Evolutionary conservation across 2,329 filamentous ascomycete genomes (phyloP).

Genomic region (Aspergillus candidus): DNA sequence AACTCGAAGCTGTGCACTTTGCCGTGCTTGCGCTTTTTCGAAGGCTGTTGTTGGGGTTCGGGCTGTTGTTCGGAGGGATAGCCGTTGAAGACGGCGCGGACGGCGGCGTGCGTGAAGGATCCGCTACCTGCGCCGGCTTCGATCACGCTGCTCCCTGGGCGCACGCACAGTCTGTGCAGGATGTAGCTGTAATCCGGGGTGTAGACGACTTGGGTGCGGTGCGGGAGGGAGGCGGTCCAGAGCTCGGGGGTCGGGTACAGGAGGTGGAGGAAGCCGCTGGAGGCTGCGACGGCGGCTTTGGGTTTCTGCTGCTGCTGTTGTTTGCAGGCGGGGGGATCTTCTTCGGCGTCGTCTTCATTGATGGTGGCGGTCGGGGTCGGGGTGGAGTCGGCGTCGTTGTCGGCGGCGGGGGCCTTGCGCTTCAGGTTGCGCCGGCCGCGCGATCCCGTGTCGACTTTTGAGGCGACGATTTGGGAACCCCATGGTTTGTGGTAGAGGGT

Average conservation of each 20-base stretch:
- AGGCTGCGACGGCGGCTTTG: conserved; percentile 32
- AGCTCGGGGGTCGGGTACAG: conserved; percentile 46
- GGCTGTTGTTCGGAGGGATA: conserved; percentile 24
- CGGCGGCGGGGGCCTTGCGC: conserved; percentile 34
- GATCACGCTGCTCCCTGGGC: conserved; percentile 43
- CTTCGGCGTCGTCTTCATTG: conserved; percentile 12
- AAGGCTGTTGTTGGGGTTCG: background rate
- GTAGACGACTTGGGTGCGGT: conserved; percentile 49
- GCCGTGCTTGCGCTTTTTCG: conserved; percentile 28
- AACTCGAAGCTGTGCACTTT: conserved; percentile 49
- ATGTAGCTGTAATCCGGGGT: conserved; percentile 51
- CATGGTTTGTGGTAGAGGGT: conserved; percentile 73
- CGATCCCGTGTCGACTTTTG: conserved; percentile 85
- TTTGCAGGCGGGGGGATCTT: conserved; percentile 8
- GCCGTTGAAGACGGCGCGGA: conserved; percentile 45
- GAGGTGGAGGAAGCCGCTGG: conserved; percentile 45
- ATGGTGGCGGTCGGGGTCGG: conserved; percentile 19
- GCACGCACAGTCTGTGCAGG: conserved; percentile 42
- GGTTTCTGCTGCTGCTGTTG: conserved; percentile 22
- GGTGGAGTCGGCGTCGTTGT: conserved; percentile 34
- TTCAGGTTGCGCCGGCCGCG: conserved; percentile 67
- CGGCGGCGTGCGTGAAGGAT: conserved; percentile 47
- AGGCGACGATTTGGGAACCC: conserved; percentile 88
- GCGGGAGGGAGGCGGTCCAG: conserved; percentile 47
- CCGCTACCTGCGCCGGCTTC: conserved; percentile 49